Base-by-base conservation (phyloP, 2,329 filamentous ascomycete genomes). In the Diaporthe sp. region DNA sequence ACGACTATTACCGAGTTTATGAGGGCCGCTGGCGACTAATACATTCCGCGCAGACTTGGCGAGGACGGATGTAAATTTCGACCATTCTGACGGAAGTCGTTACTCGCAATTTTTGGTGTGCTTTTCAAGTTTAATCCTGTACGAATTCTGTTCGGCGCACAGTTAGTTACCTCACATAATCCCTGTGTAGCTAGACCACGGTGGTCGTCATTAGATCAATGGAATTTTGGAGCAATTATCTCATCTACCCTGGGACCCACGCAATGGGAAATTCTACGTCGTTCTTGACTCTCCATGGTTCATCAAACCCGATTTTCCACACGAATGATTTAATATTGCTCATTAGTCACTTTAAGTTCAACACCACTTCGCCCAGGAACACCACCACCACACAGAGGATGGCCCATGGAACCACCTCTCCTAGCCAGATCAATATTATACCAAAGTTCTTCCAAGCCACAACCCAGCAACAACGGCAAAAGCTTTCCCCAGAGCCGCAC, bases 291-390 rank as follows among this genome's bases (percentile, higher is more conserved):
- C 2, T 30, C 25, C 15, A 2, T 13, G 13, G 10, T 64, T 30
- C 15, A 47, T 38, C 8, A 17, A 13, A 22, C 9, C 7, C 19
- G 8, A 47, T 10, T 47, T 66, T 13, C 19, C 6, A n/a, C 28
- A 15, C 5, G 17, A 7, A 9, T 10, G 4, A 4, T 28, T 17
- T 7, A 8, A 12, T 17, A n/a, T 8, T 12, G 9, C 17, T 22
- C 47, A 38, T n/a, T 1, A 40, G 0, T 40, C 35, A 68, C 47
- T 12, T 40, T 13, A 13, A 38, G 15, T 4, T 28, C 45, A 64
- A n/a, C 9, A 73, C 10, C 72, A 75, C 74, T 71, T 79, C 77
- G 3, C 42, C 77, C n/a, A 76, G 22, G 55, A 79, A 76, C 7
- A 76, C 71, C 4, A 25, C 66, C 9, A 74, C 72, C 1, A 47